Evolutionary conservation across 768 basidiomycete genomes (phyloP).

Genomic region (Boletus fagicola): DNA sequence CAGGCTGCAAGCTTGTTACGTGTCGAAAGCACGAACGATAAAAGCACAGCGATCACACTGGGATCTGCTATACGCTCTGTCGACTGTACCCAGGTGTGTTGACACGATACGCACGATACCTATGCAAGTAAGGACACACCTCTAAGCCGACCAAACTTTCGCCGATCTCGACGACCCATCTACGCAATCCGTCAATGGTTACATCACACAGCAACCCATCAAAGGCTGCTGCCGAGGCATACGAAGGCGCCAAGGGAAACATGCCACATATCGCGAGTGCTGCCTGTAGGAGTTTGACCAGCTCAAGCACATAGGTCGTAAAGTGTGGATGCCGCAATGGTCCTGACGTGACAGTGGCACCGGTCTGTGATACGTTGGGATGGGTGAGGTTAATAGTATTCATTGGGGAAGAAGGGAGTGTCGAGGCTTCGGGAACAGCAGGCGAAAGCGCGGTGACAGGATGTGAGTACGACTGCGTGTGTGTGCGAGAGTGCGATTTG

Average conservation of each 20-base stretch:
- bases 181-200: constrained; percentile 67
- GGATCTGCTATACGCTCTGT: constrained; percentile 77
- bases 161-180: constrained; percentile 68
- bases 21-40: constrained; percentile 64
- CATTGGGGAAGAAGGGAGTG: constrained; percentile 23
- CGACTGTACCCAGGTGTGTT: constrained; percentile 40
- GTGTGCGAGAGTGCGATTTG: constrained; percentile 31
- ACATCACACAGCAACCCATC: constrained; percentile 79
- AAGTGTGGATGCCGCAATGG: constrained; percentile 43
- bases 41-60: constrained; percentile 61
- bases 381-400: constrained; percentile 14
- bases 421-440: constrained; percentile 21
- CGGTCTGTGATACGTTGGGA: constrained; percentile 17
- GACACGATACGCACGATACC: neutral
- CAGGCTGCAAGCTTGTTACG: constrained; percentile 70
- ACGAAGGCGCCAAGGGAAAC: constrained; percentile 38
- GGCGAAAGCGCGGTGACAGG: constrained; percentile 24
- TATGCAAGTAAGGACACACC: constrained; percentile 32
- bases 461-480: constrained; percentile 32
- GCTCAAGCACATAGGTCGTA: constrained; percentile 65
- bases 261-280: constrained; percentile 71
- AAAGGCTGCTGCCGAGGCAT: constrained; percentile 19
- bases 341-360: constrained; percentile 4
- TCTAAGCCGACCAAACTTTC: constrained; percentile 61
- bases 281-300: constrained; percentile 73